These are phyloP conservation scores for Calonectria fujianensis DNA, from an alignment of 2,329 filamentous ascomycete genomes.

Conservation along the genomic window DNA sequence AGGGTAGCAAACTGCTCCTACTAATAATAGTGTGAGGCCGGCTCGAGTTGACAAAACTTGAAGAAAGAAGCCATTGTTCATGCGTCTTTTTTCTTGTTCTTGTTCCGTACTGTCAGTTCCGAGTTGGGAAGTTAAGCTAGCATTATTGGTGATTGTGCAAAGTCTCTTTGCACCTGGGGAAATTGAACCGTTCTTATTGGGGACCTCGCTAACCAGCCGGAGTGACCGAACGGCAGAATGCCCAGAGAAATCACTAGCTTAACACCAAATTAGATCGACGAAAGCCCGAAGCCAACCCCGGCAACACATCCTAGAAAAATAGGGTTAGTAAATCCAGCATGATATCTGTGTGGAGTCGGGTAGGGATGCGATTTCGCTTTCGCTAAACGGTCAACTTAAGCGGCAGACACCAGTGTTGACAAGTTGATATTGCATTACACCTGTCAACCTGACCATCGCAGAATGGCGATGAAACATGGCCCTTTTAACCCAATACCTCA, in stretches of 20 bases:
- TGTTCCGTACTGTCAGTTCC: neutral
- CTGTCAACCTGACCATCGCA: neutral
- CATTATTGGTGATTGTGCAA: neutral
- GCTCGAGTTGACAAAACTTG: neutral
- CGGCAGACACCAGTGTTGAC: neutral
- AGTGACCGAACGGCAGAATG: neutral
- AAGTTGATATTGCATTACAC: neutral
- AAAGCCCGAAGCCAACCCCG: neutral
- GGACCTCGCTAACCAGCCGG: neutral
- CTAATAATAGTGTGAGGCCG: no score
- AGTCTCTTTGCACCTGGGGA: neutral
- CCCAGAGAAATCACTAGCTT: neutral
- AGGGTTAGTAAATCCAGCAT: neutral
- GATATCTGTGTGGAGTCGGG: neutral
- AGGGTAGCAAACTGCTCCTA: neutral
- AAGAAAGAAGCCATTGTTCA: neutral
- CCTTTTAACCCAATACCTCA: constrained; percentile 4
- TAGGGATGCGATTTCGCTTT: neutral
- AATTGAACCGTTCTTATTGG: neutral
- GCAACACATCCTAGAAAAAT: neutral
- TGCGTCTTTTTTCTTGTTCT: no score
- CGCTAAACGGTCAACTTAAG: neutral
- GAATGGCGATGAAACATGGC: constrained; percentile 5
- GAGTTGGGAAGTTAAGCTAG: neutral
- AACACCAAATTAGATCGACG: neutral